Evolutionary conservation across 345 rosid genomes (phyloP).

Genomic region (Hibiscus syriacus): DNA sequence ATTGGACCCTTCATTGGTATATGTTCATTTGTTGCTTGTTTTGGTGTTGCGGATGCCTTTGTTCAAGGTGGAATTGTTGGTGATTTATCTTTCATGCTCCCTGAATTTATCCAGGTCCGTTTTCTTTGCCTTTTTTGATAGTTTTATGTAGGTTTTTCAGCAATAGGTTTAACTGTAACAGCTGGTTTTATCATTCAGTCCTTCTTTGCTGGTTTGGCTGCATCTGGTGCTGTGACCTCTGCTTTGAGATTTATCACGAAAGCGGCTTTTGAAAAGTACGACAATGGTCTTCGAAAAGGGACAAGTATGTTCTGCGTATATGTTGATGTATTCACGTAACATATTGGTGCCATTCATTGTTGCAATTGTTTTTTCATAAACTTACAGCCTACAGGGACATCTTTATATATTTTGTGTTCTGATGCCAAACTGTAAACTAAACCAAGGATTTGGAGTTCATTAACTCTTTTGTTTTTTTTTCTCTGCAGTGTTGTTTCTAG

Average conservation of each 20-base stretch:
- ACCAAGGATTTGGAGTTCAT: neutral
- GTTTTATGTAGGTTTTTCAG: neutral
- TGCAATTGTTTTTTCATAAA: neutral
- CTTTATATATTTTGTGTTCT: neutral
- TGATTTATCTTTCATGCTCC: constrained; percentile 80
- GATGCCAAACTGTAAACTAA: neutral
- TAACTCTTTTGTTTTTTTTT: neutral
- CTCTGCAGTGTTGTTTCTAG: constrained; percentile 77
- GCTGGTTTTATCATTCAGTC: constrained; percentile 38
- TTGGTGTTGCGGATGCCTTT: constrained; percentile 76
- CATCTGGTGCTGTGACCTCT: constrained; percentile 77
- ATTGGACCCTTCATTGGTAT: constrained; percentile 49
- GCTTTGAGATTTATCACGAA: constrained; percentile 64
- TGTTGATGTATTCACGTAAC: too few species aligned
- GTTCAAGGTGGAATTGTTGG: constrained; percentile 94
- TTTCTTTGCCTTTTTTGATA: neutral
- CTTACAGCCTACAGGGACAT: neutral
- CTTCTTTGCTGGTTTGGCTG: constrained; percentile 81
- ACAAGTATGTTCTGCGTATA: constrained; percentile 50
- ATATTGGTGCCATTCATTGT: neutral
- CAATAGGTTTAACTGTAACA: neutral
- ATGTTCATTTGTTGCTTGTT: constrained; percentile 47
- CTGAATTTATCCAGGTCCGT: constrained; percentile 73
- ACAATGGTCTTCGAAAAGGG: constrained; percentile 69
- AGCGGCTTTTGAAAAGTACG: constrained; percentile 56